Evolutionary conservation across 805 yeast species (phyloP).

Genomic region (Isabelozyma gotoi): DNA sequence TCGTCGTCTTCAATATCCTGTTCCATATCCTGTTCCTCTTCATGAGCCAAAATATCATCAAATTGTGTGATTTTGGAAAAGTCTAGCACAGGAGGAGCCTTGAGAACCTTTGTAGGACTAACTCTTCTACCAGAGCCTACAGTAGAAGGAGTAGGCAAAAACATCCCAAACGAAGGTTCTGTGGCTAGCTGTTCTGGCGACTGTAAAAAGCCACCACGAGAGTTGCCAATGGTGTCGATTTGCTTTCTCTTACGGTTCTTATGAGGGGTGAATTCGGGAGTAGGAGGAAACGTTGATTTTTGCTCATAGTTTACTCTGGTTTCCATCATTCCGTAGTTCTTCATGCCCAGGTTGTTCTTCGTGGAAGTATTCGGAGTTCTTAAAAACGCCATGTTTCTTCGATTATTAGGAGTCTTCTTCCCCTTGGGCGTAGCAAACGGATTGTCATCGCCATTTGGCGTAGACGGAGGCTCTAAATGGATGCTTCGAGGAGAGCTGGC

Average conservation of each 20-base stretch:
- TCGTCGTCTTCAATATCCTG: neutral
- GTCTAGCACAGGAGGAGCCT: constrained; percentile 8
- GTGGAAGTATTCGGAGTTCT: constrained; percentile 1
- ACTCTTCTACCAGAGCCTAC: constrained; percentile 36
- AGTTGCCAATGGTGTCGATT: constrained; percentile 6
- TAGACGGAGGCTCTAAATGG: neutral
- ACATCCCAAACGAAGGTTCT: constrained; percentile 18
- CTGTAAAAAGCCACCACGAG: constrained; percentile 7
- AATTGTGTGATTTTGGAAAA: constrained; percentile 5
- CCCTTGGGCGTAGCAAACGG: neutral
- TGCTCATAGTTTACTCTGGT: neutral
- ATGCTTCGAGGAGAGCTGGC: neutral
- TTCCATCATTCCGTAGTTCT: neutral
- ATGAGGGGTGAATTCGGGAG: constrained; percentile 36
- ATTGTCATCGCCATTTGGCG: neutral
- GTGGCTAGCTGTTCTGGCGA: constrained; percentile 6
- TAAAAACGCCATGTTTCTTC: neutral
- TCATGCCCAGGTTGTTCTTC: neutral
- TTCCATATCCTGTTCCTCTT: neutral
- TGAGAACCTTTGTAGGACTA: constrained; percentile 2
- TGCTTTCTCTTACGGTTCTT: constrained; percentile 20
- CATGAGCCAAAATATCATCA: constrained; percentile 2
- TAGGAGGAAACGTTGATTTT: constrained; percentile 12
- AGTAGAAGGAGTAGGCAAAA: constrained; percentile 38
- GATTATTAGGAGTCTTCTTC: neutral